Conservation (phyloP, 345 rosid species). For the Orychophragmus violaceus region DNA sequence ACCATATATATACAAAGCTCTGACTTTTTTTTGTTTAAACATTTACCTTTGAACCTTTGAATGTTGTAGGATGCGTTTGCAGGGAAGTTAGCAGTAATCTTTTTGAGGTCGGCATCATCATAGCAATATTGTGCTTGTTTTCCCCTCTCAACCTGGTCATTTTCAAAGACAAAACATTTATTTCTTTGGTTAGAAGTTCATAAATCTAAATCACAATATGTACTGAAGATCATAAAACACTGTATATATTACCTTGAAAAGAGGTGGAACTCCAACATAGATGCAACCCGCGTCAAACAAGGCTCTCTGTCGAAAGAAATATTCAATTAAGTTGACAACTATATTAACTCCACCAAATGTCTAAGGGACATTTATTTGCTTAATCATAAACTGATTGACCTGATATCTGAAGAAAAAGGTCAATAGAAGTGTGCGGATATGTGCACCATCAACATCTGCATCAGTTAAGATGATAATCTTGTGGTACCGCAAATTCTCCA, state of each 20-base stretch:
- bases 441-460: conserved; percentile 99
- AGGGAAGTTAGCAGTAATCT: conserved; percentile 54
- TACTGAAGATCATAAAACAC: conserved; percentile 10
- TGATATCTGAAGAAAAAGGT: conserved; percentile 98
- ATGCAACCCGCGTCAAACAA: conserved; percentile 90
- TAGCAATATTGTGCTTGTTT: conserved; percentile 74
- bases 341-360: neutral
- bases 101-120: conserved; percentile 68
- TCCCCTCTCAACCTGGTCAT: conserved; percentile 83
- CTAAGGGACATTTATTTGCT: neutral
- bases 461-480: conserved; percentile 95
- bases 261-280: conserved; percentile 97
- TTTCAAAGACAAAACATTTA: conserved; percentile 12
- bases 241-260: conserved; percentile 61
- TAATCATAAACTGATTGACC: conserved; percentile 36
- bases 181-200: neutral
- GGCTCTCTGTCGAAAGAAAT: conserved; percentile 53
- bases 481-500: conserved; percentile 82
- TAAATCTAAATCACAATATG: neutral
- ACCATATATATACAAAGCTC: neutral
- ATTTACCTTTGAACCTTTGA: conserved; percentile 95
- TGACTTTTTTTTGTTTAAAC: neutral
- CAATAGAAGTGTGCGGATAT: conserved; percentile 82
- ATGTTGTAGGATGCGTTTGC: conserved; percentile 80
- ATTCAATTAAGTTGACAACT: conserved; percentile 13